Evolutionary conservation across 139 green algal species (phyloP), one percentile per base, ranked within the genome.

Genomic region (Pleodorina starrii): DNA sequence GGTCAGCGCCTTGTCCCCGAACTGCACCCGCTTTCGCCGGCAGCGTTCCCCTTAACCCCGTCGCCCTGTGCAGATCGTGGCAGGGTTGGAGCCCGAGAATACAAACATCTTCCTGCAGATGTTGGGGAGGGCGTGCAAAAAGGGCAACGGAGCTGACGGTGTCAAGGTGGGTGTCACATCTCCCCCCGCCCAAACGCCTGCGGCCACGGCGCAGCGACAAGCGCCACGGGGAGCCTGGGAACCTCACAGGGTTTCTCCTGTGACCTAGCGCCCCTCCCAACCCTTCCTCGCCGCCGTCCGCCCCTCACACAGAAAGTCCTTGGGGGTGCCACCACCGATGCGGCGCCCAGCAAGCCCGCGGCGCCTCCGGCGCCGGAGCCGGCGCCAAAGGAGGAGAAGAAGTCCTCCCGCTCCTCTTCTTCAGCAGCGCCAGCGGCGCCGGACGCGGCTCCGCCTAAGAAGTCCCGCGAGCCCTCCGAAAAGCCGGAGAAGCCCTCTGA

Each of bases 41-140:
- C 54, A 66, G 54, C 54, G 32, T 51, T 59, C 32, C 43, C 7
- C 36, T 23, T n/a, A 51, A 36, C 16, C 14, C 48, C 48, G 11
- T 3, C 42, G n/a, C 5, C 76, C 36, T 44, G 11, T 90, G 80
- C 89, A 96, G 95, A 95, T 98, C 78, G 95, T 98, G 57, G 96
- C 96, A 17, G 96, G 96, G 7, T 76, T 97, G 71, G 96, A 98
- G 93, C 94, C 96, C 3, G 96, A 98, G 77, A 91, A 94, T 46
- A 98, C 96, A 50, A 98, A 98, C 78, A 21, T 88, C 0, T 97
- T 98, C 85, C 90, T 98, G 81, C 96, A 97, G 83, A 94, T 95
- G 94, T 90, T 98, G 29, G 94, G 68, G 12, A 72, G 44, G 29
- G 94, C 93, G 3, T 94, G 92, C 38, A 44, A 25, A 6, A 82